Conservation (phyloP, 2,329 filamentous ascomycete genomes). For the Sporothrix pallida region DNA sequence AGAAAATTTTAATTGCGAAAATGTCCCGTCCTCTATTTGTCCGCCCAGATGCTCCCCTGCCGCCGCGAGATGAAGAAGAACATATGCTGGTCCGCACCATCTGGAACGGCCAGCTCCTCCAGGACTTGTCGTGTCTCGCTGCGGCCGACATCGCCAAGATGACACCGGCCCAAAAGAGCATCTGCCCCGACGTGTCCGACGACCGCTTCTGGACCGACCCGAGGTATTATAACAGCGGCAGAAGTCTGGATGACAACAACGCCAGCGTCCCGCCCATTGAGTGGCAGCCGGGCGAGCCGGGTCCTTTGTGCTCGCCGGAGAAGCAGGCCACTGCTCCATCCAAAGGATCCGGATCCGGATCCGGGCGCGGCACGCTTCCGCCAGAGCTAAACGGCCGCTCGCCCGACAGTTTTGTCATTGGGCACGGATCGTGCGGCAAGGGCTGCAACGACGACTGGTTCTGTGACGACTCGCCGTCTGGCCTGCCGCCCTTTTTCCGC, state of each 20-base stretch:
- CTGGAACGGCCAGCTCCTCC: too few species aligned
- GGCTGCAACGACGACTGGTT: slow-evolving; percentile 2
- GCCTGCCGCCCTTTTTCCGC: not conserved
- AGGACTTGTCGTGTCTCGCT: not conserved
- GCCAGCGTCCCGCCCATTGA: not conserved
- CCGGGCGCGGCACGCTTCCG: not conserved
- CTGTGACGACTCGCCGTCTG: not conserved
- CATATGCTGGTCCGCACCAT: too few species aligned
- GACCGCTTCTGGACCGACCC: not conserved
- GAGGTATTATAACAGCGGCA: not conserved
- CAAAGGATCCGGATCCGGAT: too few species aligned
- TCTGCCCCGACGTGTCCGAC: not conserved
- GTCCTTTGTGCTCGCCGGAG: not conserved
- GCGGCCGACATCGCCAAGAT: not conserved
- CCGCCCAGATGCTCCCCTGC: too few species aligned
- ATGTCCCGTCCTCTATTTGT: too few species aligned
- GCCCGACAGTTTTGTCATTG: not conserved
- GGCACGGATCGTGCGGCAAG: not conserved
- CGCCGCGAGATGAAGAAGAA: too few species aligned
- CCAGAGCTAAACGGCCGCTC: not conserved
- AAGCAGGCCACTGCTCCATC: too few species aligned
- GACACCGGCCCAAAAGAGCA: not conserved
- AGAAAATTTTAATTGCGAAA: too few species aligned
- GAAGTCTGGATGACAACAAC: not conserved
- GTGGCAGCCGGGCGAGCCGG: not conserved